Evolutionary conservation across 2,329 filamentous ascomycete genomes (phyloP), one percentile per base, ranked within the genome.

Genomic region (Ascochyta fabae): DNA sequence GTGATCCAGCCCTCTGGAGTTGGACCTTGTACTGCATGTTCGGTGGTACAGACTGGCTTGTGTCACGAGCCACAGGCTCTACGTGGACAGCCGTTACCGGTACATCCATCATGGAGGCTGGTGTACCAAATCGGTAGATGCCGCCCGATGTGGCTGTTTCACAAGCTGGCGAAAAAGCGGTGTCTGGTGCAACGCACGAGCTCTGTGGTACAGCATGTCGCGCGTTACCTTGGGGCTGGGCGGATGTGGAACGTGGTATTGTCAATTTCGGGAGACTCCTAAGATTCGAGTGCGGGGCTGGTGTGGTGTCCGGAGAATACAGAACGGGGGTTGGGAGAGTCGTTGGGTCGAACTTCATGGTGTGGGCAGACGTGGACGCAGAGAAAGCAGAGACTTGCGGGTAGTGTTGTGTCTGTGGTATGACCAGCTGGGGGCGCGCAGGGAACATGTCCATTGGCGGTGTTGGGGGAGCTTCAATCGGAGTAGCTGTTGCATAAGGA

Each of bases 31-130:
- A 96, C 72, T 86, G 88, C 92, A 97, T 96, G 77, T 96, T 88
- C 6, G 94, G 94, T 39, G 94, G 94, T 0, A 97, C 94, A 5
- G 93, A 97, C 75, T 96, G 92, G 24, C 92, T 96, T 42, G 83
- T 81, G 69, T 95, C 89, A 46, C 94, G 89, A 40, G 88, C 83
- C 29, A 96, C 81, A 6, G 90, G 90, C 0, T 88, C 90, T 15
- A 86, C 67, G 1, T 86, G 85, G 39, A 93, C 81, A 3, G 88
- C 84, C 0, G 91, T 95, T 56, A 96, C 78, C 0, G 94, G 93
- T 12, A 93, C 87, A 72, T 97, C 94, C 82, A 94, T 88, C 70
- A 96, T 92, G 2, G 93, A 96, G 73, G 93, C 90, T 15, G 93
- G 92, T 0, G 91, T 96, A n/a, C 86, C 88, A 61, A 91, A 88